phyloP scores from a whole-genome alignment of 2,329 filamentous ascomycete species.

The Orbilia javanica region DNA sequence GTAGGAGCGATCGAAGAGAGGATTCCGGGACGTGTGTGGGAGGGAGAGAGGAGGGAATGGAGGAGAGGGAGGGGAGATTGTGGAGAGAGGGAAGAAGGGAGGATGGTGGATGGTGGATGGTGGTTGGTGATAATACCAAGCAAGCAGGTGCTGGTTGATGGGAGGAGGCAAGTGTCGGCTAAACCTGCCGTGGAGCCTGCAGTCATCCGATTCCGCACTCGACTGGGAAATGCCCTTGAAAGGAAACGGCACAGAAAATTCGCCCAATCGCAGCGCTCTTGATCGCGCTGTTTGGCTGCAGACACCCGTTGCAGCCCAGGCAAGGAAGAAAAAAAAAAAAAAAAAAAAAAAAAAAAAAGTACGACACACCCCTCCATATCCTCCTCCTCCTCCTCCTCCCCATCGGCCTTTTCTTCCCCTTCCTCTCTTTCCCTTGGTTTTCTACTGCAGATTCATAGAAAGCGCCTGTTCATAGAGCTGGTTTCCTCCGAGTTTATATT shows the following conservation, averaged over 20 bases:
- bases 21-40: not conserved
- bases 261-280: constrained; percentile 15
- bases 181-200: not conserved
- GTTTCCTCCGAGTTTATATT: not conserved
- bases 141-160: too few relatives aligned
- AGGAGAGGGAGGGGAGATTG: not conserved
- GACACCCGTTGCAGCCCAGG: not conserved
- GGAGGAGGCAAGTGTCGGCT: not conserved
- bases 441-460: not conserved
- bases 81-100: not conserved
- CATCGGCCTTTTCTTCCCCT: not conserved
- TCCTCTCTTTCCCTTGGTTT: not conserved
- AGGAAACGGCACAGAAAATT: constrained; percentile 1
- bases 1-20: not conserved
- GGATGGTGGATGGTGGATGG: not conserved
- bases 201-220: constrained; percentile 30
- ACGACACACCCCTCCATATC: not conserved
- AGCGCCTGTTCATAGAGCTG: not conserved
- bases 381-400: too few relatives aligned
- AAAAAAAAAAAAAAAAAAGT: constrained; percentile 21
- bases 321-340: not conserved
- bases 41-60: not conserved
- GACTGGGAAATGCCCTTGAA: constrained; percentile 22
- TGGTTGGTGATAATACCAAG: not conserved
- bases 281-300: constrained; percentile 14